These are phyloP conservation scores for Cystobasidium ongulense DNA, from an alignment of 768 basidiomycete species.

Conservation along the genomic window DNA sequence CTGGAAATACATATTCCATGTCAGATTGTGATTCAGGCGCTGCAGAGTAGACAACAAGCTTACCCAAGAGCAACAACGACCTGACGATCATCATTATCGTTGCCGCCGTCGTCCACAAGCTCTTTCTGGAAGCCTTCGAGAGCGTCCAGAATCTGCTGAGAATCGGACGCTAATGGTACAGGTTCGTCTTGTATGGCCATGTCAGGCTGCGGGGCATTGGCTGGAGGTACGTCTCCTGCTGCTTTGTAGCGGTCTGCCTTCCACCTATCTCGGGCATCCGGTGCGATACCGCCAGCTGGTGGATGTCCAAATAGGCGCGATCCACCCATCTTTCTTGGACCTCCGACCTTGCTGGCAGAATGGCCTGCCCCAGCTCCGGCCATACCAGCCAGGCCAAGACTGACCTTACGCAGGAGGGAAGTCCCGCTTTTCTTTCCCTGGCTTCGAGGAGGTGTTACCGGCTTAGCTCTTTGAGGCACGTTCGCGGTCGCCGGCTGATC, in stretches of 20 bases:
- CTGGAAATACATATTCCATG: background rate
- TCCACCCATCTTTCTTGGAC: conserved; percentile 21
- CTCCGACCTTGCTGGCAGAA: background rate
- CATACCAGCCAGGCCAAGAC: conserved; percentile 12
- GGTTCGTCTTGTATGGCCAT: background rate
- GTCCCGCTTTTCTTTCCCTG: conserved; percentile 1
- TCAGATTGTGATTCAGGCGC: background rate
- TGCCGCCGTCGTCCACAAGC: background rate
- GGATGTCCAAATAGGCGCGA: background rate
- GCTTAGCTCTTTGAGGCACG: background rate
- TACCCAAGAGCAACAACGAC: conserved; percentile 1
- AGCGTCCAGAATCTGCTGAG: background rate
- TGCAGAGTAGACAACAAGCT: background rate
- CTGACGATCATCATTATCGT: background rate
- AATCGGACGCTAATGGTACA: background rate
- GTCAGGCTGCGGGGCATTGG: background rate
- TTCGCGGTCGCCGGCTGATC: background rate
- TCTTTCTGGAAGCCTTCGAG: conserved; percentile 18
- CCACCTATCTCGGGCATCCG: background rate
- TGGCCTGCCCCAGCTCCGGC: background rate
- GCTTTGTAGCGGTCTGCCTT: background rate
- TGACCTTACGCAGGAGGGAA: conserved; percentile 23
- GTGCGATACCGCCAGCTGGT: background rate
- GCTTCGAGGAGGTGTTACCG: background rate
- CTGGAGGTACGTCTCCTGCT: background rate